Base-by-base conservation (phyloP, 129 eudicot species). In the Artemisia argyi region DNA sequence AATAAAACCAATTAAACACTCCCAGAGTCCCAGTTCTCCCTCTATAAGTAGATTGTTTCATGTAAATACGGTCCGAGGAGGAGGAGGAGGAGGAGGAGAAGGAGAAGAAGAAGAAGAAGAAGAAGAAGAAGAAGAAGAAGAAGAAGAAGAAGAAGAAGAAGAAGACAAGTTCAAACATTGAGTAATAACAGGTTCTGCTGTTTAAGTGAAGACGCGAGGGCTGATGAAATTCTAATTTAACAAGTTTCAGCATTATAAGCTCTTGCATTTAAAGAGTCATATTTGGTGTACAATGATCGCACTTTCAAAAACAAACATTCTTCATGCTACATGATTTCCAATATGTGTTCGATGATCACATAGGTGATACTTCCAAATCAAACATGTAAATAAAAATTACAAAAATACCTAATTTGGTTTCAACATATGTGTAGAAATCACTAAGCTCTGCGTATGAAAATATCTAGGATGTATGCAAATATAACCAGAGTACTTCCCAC, bases 1-100 rank as follows among this genome's bases (percentile, higher is more conserved):
- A 55, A 73, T 47, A 69, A 16, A 61, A 69, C 7, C 24, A 42
- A 28, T 16, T 35, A 68, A 17, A 70, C 69, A 49, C 26, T 59
- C 26, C 14, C 9, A 35, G 20, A 49, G 18, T 59, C 26, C 14
- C 9, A 35, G 20, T 18, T 19, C 58, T 56, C 2, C 11, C 52
- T 57, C n/a, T 20, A 16, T 58, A 71, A 6, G 10, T 56, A 9
- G 42, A 56, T 56, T 42, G 54, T 20, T 71, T 42, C 20, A 35
- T 20, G 11, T 44, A 8, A 20, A 57, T 71, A 57, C 24, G 24
- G 42, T n/a, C 32, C 8, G 46, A 70, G 55, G 2, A n/a, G n/a
- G n/a, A n/a, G n/a, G n/a, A n/a, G n/a, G n/a, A n/a, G n/a, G n/a
- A n/a, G n/a, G n/a, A n/a, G n/a, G n/a, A n/a, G n/a, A n/a, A n/a